phyloP scores from a whole-genome alignment of 345 rosid genomes.

The Isatis tinctoria region DNA sequence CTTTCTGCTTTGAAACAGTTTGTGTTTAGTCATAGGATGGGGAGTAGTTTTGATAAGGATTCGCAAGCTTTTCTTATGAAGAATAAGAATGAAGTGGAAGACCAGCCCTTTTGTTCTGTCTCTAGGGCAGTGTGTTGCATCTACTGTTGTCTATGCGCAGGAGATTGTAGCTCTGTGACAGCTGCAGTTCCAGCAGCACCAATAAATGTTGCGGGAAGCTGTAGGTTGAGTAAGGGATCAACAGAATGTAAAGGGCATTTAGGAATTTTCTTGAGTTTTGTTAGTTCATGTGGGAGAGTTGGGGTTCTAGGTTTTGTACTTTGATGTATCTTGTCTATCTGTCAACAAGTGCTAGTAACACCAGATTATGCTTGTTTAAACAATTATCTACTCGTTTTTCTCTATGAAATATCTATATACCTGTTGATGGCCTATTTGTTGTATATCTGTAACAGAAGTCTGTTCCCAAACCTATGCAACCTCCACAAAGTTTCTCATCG shows the following conservation, averaged over 20 bases:
- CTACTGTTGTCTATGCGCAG: background rate
- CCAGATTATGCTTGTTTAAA: background rate
- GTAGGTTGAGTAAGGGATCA: background rate
- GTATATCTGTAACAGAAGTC: slow-evolving; percentile 55
- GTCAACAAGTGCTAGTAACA: background rate
- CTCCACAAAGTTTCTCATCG: slow-evolving; percentile 57
- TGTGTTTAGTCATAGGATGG: slow-evolving; percentile 3
- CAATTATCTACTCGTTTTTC: background rate
- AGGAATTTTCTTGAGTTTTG: background rate
- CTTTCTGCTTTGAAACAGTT: background rate
- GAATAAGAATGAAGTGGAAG: background rate
- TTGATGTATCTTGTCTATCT: background rate
- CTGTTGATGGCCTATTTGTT: background rate
- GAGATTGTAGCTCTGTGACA: background rate
- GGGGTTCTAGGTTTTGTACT: background rate
- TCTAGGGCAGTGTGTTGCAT: background rate
- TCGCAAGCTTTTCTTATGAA: background rate
- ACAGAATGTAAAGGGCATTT: background rate
- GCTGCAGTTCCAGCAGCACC: background rate
- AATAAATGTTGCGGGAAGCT: background rate
- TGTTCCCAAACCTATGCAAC: slow-evolving; percentile 72
- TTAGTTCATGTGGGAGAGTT: background rate
- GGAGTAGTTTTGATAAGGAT: background rate
- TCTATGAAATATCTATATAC: background rate
- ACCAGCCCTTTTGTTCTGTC: background rate